A percentile compares a stretch with the other conserved stretches of the same genome.
phyloP scores from a whole-genome alignment of 73 alveolate species.

The Paramecium tetraurelia region DNA sequence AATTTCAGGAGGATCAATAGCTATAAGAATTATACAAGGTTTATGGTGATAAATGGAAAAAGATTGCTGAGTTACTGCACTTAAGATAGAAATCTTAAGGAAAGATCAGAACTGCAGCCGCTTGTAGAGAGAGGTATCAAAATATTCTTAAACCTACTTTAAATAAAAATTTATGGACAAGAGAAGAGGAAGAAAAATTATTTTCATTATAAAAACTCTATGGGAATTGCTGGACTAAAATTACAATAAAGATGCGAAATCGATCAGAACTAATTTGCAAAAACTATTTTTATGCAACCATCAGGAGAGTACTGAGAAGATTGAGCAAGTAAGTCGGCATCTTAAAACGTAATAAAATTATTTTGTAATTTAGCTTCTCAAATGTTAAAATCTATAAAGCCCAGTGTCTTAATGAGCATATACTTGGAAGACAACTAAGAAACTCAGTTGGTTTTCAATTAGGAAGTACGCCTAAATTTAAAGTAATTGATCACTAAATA shows the following conservation, averaged over 20 bases:
- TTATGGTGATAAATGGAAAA: neutral
- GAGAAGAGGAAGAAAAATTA: neutral
- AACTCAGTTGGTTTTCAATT: neutral
- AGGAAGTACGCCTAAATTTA: neutral
- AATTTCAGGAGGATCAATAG: neutral
- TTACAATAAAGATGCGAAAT: neutral
- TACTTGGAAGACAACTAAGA: neutral
- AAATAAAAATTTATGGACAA: neutral
- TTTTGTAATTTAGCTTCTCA: neutral
- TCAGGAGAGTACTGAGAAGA: slow-evolving; percentile 16
- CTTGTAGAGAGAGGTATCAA: slow-evolving; percentile 6
- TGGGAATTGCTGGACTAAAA: neutral
- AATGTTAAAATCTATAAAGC: neutral
- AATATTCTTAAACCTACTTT: neutral
- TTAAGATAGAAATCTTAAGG: neutral
- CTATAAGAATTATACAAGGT: neutral
- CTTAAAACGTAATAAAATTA: neutral
- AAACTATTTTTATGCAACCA: neutral
- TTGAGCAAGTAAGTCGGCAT: neutral
- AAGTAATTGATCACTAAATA: neutral
- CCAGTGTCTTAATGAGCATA: neutral
- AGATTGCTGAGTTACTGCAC: neutral
- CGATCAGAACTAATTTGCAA: neutral
- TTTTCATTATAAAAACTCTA: neutral
- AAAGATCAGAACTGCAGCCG: neutral